These are phyloP conservation scores for Plasmodium reichenowi DNA, from an alignment of 169 alveolate species.

Conservation along the genomic window DNA sequence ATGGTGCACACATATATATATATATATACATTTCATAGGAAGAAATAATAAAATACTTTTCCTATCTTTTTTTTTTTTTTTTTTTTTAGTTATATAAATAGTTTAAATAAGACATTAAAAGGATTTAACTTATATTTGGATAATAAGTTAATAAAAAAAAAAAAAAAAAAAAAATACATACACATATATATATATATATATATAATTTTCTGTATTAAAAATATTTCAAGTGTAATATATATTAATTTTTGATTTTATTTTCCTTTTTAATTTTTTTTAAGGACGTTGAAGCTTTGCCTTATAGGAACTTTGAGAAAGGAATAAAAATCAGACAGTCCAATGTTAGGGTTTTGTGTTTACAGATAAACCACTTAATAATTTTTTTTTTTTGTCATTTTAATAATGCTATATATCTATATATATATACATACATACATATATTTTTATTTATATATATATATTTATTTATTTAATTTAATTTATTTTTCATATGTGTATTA, in stretches of 20 bases:
- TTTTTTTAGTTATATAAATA: constrained; percentile 56
- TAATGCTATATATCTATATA: no score
- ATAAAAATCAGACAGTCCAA: not conserved
- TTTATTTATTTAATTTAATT: no score
- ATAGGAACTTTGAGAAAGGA: constrained; percentile 45
- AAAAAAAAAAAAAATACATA: no score
- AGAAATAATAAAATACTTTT: not conserved
- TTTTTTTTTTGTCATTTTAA: no score
- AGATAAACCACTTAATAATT: no score
- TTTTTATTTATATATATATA: not conserved
- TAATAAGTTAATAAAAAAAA: no score
- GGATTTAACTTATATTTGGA: constrained; percentile 54
- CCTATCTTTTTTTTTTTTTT: constrained; percentile 1
- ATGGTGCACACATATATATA: not conserved
- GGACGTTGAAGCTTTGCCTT: constrained; percentile 57
- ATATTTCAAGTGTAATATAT: not conserved
- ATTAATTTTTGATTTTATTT: not conserved
- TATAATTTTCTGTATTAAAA: no score
- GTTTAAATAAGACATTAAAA: constrained; percentile 63
- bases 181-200: no score
- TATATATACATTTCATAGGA: not conserved
- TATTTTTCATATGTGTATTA: no score
- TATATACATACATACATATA: not conserved
- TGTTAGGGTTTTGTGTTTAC: no score
- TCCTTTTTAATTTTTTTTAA: not conserved